Evolutionary conservation across 192 early-diverging fungal species (phyloP), one percentile per base, ranked within the genome.

Genomic region (Backusella tarrabulga): DNA sequence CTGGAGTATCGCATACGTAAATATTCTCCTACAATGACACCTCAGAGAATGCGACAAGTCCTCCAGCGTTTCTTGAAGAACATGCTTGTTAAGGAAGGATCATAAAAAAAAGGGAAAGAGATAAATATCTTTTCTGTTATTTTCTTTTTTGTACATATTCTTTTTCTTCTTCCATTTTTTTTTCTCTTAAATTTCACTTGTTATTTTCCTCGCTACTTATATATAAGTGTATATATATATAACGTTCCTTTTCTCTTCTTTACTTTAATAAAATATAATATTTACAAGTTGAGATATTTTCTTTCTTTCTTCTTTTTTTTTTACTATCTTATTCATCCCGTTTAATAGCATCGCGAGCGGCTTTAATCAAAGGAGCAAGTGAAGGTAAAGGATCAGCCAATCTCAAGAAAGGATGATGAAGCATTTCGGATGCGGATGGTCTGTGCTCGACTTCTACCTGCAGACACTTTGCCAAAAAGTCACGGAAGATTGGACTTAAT

Each of bases 401-500:
- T 54, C 75, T 73, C 70, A 91, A 74, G 76, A 91, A 91, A 15
- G 89, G 90, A 80, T 91, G 90, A 72, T 84, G 80, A 17, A 93
- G 77, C 36, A 91, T 73, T 71, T 90, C 86, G 26, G 76, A 79
- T 23, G 88, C 85, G 29, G 79, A 84, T 23, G 89, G 88, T 50
- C 92, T 83, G 71, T 78, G 81, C 15, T 88, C 86, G 1, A 85
- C 87, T 41, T 92, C 90, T 11, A 93, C 91, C 44, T 87, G 81
- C 6, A 93, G 79, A 29, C 88, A 81, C 19, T 78, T 75, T 15
- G 86, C 80, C 63, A 93, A 77, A 77, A 93, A 93, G 75, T 90
- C 87, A 26, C 80, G 73, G 80, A 92, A 93, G 6, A 77, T 73
- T 1, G 83, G 82, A 42, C 82, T 72, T 23, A 87, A 41, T 42